A percentile compares a stretch with the other conserved stretches of the same genome.
These are phyloP conservation scores for Ilyonectria robusta DNA, from an alignment of 2,329 filamentous ascomycete species.

Conservation along the genomic window DNA sequence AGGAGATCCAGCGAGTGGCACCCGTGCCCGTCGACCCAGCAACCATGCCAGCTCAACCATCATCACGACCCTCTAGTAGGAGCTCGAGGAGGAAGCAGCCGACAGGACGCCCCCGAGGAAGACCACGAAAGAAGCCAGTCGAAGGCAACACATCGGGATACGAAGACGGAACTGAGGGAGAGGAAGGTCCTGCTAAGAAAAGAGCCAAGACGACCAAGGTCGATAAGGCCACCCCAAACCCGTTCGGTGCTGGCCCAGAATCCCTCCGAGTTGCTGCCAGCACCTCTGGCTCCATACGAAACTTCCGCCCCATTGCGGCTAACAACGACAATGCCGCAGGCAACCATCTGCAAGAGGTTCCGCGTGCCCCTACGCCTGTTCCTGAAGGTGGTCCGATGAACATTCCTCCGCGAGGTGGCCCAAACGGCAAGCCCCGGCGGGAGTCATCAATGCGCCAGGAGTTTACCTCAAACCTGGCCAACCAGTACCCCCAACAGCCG, in stretches of 20 bases:
- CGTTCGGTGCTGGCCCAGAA: constrained; percentile 81
- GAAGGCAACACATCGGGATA: constrained; percentile 82
- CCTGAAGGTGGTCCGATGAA: constrained; percentile 63
- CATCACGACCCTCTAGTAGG: constrained; percentile 73
- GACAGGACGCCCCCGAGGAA: constrained; percentile 69
- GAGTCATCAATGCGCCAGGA: constrained; percentile 72
- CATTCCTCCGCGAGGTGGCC: constrained; percentile 48
- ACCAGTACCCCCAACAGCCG: constrained; percentile 56
- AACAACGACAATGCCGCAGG: constrained; percentile 59
- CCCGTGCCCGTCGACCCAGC: constrained; percentile 51
- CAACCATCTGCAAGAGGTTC: constrained; percentile 78
- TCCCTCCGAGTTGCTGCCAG: constrained; percentile 92
- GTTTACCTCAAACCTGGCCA: constrained; percentile 62
- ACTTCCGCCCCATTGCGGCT: constrained; percentile 80
- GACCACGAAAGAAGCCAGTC: constrained; percentile 67
- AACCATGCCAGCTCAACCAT: constrained; percentile 45
- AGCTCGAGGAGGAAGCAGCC: constrained; percentile 64
- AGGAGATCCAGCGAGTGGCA: constrained; percentile 54
- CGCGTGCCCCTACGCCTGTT: constrained; percentile 83
- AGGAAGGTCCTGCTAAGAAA: constrained; percentile 73
- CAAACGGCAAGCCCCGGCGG: constrained; percentile 63
- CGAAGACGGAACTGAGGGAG: constrained; percentile 75
- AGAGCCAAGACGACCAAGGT: constrained; percentile 83
- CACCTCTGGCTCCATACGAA: constrained; percentile 88
- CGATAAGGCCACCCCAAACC: constrained; percentile 78